Base-by-base conservation (phyloP, 257 asterid species). In the Ocimum tenuiflorum region DNA sequence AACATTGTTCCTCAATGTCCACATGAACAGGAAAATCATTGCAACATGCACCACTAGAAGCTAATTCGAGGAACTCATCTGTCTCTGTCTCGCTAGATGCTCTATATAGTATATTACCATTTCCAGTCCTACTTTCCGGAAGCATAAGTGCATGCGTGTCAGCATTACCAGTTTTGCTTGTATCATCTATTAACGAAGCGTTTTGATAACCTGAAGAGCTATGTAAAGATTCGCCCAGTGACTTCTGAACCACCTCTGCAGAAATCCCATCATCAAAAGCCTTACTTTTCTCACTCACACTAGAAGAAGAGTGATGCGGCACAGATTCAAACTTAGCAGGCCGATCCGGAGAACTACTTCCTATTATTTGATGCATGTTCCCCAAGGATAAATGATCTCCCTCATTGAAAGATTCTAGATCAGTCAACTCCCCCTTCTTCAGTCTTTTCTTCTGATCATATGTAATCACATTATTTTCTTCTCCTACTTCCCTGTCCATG, bases 201-300 rank as follows among this genome's bases (percentile, higher is more conserved):
- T 7, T 47, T 29, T 58, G 69, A 53, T 27, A 23, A 63, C 31
- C 71, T 64, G 61, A 27, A 73, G 63, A 42, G 64, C 78, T 69
- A 56, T 50, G 41, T 65, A 22, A 20, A 43, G 63, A 45, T 62
- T 68, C 76, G 31, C 78, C 81, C 63, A 64, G 43, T 53, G 67
- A 24, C 69, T 48, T 67, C 29, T 62, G 73, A 59, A 52, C 66
- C 63, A 52, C 75, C 65, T 71, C 80, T 61, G 67, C 19, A 22
- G 73, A 29, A 41, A 56, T 42, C 64, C 66, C 70, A 19, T 68
- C 73, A 41, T 73, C 72, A 54, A 47, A 63, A 35, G 64, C 38
- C 71, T 39, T 63, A 27, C 20, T 33, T 67, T 74, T 79, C 70
- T 71, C 79, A 65, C 56, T 65, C 35, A 42, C 67, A 53, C 42